A percentile compares a stretch with the other conserved stretches of the same genome.
phyloP scores from a whole-genome alignment of 1,139 yeast genomes.

The Yamadazyma songkhlaensis region DNA sequence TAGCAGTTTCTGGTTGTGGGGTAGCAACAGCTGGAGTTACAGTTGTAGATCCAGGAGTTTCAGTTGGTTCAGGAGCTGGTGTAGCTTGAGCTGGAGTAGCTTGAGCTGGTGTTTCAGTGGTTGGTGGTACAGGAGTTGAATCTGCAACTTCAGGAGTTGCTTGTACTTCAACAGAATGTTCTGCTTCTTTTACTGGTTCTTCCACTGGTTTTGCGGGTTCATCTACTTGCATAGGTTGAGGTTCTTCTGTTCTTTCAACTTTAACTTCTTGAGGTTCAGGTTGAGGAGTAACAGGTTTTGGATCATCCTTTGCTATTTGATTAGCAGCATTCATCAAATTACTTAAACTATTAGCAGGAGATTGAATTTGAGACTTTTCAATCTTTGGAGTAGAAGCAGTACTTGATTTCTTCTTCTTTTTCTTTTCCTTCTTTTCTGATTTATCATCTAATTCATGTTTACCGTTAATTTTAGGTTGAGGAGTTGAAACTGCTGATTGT shows the following conservation, averaged over 20 bases:
- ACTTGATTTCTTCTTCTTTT: constrained; percentile 18
- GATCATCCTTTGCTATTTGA: constrained; percentile 15
- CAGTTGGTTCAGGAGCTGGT: constrained; percentile 4
- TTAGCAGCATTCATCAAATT: constrained; percentile 33
- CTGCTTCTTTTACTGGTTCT: not conserved
- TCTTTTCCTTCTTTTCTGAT: constrained; percentile 19
- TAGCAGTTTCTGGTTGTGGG: constrained; percentile 8
- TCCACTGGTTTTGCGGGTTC: too few relatives aligned
- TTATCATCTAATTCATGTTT: constrained; percentile 43
- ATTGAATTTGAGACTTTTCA: constrained; percentile 10
- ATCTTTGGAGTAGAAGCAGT: constrained; percentile 15
- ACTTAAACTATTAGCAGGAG: constrained; percentile 19
- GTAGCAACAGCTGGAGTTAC: constrained; percentile 9
- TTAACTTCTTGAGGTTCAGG: not conserved
- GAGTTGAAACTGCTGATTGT: constrained; percentile 8
- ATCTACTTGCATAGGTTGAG: too few relatives aligned
- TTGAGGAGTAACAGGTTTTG: not conserved
- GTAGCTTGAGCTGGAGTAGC: constrained; percentile 10
- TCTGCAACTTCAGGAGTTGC: constrained; percentile 4
- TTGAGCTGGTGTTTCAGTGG: constrained; percentile 7
- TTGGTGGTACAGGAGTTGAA: constrained; percentile 6
- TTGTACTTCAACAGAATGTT: not conserved
- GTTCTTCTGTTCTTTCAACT: not conserved
- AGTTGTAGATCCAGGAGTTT: constrained; percentile 5
- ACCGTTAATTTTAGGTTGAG: constrained; percentile 8